Evolutionary conservation across 768 basidiomycete species (phyloP).

Genomic region (Coprinopsis sp.): DNA sequence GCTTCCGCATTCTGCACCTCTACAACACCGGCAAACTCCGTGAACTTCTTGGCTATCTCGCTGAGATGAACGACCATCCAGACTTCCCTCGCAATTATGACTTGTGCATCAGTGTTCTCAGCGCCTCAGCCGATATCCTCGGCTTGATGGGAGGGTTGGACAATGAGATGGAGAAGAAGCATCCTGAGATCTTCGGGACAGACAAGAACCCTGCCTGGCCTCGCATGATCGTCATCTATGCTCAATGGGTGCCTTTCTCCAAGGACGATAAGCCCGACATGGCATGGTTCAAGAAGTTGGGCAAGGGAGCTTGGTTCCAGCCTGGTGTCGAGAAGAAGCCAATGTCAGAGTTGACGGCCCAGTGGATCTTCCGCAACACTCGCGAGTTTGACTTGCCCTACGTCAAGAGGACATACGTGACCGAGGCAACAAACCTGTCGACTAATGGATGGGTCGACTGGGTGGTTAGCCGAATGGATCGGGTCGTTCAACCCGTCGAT

Average conservation of each 20-base stretch:
- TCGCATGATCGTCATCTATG: conserved; percentile 7
- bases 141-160: conserved; percentile 7
- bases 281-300: conserved; percentile 8
- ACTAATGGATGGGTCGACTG: too few species aligned
- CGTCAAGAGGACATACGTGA: too few species aligned
- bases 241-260: too few species aligned
- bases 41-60: conserved; percentile 7
- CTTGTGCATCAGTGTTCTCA: conserved; percentile 9
- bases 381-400: too few species aligned
- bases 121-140: conserved; percentile 3
- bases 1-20: conserved; percentile 2
- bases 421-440: too few species aligned
- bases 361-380: too few species aligned
- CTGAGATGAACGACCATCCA: conserved; percentile 8
- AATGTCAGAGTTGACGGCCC: conserved; percentile 13
- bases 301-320: too few species aligned
- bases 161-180: conserved; percentile 4
- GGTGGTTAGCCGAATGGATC: too few species aligned
- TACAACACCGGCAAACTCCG: conserved; percentile 9
- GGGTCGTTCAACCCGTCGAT: too few species aligned
- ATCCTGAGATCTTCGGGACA: conserved; percentile 10
- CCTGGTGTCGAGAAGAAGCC: conserved; percentile 6
- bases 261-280: conserved; percentile 10
- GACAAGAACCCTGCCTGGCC: conserved; percentile 5
- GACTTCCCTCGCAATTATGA: conserved; percentile 11